Conservation (phyloP, 2,329 filamentous ascomycete genomes). For the Paraphoma sp. region DNA sequence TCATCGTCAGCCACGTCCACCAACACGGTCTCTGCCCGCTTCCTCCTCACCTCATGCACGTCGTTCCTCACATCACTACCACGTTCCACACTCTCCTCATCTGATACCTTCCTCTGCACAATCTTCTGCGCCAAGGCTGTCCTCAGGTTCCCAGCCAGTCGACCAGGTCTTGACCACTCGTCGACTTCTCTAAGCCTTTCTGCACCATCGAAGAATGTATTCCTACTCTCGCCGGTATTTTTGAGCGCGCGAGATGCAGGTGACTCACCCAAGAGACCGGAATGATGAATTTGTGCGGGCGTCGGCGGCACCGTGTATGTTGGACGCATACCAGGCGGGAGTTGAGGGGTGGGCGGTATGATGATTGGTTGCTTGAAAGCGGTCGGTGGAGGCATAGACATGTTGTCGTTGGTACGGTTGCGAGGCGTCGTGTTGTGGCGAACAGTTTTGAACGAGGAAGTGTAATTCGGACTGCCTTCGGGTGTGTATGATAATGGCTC, state of each 20-base stretch:
- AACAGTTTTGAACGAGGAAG: not conserved
- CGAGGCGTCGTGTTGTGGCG: not conserved
- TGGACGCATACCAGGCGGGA: slow-evolving; percentile 1
- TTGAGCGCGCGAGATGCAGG: not conserved
- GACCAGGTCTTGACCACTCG: not conserved
- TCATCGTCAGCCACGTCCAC: not conserved
- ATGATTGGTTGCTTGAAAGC: slow-evolving; percentile 1
- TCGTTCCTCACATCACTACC: not conserved
- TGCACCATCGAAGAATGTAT: not conserved
- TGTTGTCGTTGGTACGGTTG: not conserved
- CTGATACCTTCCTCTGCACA: not conserved
- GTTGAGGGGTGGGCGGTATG: slow-evolving; percentile 3
- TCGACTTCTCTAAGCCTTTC: not conserved
- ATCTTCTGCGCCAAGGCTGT: not conserved
- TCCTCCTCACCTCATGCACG: not conserved
- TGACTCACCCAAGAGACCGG: slow-evolving; percentile 1
- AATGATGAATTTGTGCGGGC: not conserved
- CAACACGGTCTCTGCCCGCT: not conserved
- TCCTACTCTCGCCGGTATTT: not conserved
- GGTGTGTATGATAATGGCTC: too few relatives aligned
- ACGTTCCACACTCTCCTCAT: not conserved
- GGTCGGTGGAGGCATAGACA: not conserved
- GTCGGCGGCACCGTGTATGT: not conserved
- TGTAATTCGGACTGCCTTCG: not conserved
- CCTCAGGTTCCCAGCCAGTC: not conserved